phyloP scores from a whole-genome alignment of 768 basidiomycete species.

The Pleurotus platypus region DNA sequence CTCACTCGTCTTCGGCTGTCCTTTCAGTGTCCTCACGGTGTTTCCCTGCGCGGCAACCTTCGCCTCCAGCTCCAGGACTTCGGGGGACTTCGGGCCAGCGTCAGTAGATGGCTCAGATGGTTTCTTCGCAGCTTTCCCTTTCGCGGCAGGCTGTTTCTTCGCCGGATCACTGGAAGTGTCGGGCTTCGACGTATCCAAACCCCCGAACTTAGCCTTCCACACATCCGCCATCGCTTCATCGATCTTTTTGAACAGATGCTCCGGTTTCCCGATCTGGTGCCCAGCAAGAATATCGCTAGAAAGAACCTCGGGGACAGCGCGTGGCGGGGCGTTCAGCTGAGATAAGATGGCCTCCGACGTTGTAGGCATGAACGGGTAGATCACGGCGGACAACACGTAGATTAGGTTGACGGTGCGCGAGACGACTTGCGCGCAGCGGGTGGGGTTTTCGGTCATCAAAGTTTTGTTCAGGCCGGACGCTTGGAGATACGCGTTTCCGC shows the following conservation, averaged over 20 bases:
- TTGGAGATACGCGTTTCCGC: slow-evolving; percentile 94
- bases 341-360: slow-evolving; percentile 76
- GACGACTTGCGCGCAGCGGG: slow-evolving; percentile 87
- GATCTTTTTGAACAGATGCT: slow-evolving; percentile 90
- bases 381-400: slow-evolving; percentile 78
- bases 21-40: slow-evolving; percentile 69
- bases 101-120: slow-evolving; percentile 20
- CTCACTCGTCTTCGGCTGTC: slow-evolving; percentile 54
- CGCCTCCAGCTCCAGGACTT: slow-evolving; percentile 68
- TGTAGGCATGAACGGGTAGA: slow-evolving; percentile 96
- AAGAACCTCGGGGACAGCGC: slow-evolving; percentile 70
- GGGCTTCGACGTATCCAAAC: slow-evolving; percentile 39
- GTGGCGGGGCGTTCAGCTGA: slow-evolving; percentile 88
- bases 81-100: slow-evolving; percentile 64
- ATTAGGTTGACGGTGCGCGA: slow-evolving; percentile 91
- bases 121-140: slow-evolving; percentile 41
- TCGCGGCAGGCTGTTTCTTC: slow-evolving; percentile 52
- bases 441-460: slow-evolving; percentile 75
- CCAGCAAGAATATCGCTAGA: slow-evolving; percentile 82
- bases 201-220: slow-evolving; percentile 81
- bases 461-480: slow-evolving; percentile 88
- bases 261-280: slow-evolving; percentile 82
- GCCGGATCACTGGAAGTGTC: slow-evolving; percentile 42
- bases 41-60: slow-evolving; percentile 77
- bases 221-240: slow-evolving; percentile 85